A percentile compares a stretch with the other conserved stretches of the same genome.
Conservation (phyloP, 768 basidiomycete genomes). For the Roridomyces roridus region DNA sequence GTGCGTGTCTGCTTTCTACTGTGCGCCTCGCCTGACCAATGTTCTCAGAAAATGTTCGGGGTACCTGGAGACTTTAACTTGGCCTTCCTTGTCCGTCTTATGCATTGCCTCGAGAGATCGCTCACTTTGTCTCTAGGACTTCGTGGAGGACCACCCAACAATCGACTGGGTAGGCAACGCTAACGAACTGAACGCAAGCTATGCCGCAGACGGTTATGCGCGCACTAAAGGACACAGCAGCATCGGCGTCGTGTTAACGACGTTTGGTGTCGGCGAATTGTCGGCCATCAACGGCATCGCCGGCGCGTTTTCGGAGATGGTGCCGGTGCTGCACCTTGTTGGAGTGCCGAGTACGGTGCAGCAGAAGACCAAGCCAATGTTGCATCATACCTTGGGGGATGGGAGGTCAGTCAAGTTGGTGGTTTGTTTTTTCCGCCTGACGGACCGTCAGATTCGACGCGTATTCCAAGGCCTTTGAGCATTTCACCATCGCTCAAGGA, state of each 20-base stretch:
- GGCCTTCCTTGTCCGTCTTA: constrained; percentile 54
- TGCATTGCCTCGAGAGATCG: background rate
- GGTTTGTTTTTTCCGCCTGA: background rate
- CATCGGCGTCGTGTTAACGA: constrained; percentile 78
- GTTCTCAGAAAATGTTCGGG: constrained; percentile 75
- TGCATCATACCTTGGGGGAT: constrained; percentile 91
- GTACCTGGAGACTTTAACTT: constrained; percentile 91
- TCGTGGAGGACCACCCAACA: constrained; percentile 77
- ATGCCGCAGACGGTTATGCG: constrained; percentile 94
- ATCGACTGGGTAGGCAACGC: constrained; percentile 92
- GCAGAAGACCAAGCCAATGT: constrained; percentile 72
- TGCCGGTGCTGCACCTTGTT: constrained; percentile 89
- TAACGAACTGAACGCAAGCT: constrained; percentile 86
- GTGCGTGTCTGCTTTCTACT: constrained; percentile 39
- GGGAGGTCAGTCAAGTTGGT: constrained; percentile 57
- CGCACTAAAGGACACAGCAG: constrained; percentile 74
- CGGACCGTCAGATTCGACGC: constrained; percentile 68
- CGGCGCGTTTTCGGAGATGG: constrained; percentile 85
- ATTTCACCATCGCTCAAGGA: constrained; percentile 77
- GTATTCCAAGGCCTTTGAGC: constrained; percentile 75
- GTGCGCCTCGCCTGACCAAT: background rate
- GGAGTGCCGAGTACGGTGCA: constrained; percentile 80
- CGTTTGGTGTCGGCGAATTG: constrained; percentile 95
- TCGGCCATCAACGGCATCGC: constrained; percentile 88
- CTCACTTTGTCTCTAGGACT: constrained; percentile 56